Conservation (phyloP, 176 grass and related monocot genomes). For the Leersia perrieri region DNA sequence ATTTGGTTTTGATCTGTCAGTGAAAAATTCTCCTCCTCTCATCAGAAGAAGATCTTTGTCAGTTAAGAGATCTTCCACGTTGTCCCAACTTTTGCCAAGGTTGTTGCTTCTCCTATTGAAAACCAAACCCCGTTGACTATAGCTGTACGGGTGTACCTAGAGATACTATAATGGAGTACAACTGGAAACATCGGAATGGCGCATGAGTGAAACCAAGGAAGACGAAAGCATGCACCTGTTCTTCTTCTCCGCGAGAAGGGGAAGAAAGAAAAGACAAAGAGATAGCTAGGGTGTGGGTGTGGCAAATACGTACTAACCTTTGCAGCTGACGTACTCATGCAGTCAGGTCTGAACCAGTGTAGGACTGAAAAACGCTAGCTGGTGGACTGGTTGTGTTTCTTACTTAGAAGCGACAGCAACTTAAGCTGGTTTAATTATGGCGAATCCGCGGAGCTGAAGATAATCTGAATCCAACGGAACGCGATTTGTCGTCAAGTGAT, state of each 20-base stretch:
- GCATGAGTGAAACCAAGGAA: neutral
- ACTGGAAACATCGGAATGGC: slow-evolving; percentile 30
- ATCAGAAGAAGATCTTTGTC: neutral
- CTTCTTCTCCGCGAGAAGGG: neutral
- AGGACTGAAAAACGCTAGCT: neutral
- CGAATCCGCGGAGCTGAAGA: neutral
- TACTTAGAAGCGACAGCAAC: slow-evolving; percentile 14
- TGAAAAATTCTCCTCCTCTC: neutral
- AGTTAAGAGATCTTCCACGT: neutral
- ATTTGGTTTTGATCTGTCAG: neutral
- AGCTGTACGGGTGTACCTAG: slow-evolving; percentile 22
- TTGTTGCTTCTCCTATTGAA: neutral
- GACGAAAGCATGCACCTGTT: slow-evolving; percentile 8
- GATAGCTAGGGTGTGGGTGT: neutral
- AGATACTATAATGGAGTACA: slow-evolving; percentile 5
- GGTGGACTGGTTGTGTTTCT: neutral
- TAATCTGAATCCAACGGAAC: neutral
- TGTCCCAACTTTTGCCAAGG: neutral
- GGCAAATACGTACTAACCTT: neutral
- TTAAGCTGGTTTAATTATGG: slow-evolving; percentile 17
- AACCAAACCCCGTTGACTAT: slow-evolving; percentile 1
- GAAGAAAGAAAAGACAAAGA: neutral
- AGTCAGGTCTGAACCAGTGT: slow-evolving; percentile 1
- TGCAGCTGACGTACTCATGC: slow-evolving; percentile 9
- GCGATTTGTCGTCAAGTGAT: neutral